Conservation (phyloP, 495 filamentous ascomycete species). For the Collariella sp. region DNA sequence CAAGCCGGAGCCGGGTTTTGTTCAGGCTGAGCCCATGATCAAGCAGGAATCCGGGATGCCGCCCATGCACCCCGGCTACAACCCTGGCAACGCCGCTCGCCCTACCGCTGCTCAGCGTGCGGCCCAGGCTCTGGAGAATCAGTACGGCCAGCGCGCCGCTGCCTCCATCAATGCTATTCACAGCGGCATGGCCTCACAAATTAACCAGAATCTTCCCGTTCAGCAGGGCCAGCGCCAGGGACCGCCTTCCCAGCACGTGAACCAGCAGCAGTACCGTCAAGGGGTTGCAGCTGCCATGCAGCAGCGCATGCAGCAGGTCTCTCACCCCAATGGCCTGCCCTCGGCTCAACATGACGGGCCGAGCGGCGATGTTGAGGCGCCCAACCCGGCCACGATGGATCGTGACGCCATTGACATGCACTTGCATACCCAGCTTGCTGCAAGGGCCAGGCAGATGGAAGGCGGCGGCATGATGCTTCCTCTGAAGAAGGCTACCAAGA, state of each 20-base stretch:
- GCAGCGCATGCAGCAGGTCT: conserved; percentile 34
- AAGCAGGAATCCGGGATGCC: conserved; percentile 31
- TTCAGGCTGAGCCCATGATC: conserved; percentile 34
- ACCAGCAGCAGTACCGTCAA: conserved; percentile 27
- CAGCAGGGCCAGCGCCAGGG: conserved; percentile 33
- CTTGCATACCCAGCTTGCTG: conserved; percentile 58
- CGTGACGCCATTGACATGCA: conserved; percentile 50
- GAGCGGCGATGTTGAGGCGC: conserved; percentile 37
- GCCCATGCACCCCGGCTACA: conserved; percentile 8
- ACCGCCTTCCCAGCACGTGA: conserved; percentile 33
- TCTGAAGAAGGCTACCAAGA: conserved; percentile 37
- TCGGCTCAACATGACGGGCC: conserved; percentile 44
- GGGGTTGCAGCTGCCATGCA: conserved; percentile 16
- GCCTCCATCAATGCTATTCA: conserved; percentile 52
- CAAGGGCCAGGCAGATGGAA: conserved; percentile 61
- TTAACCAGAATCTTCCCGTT: conserved; percentile 9
- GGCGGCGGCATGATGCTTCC: conserved; percentile 78
- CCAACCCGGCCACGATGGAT: conserved; percentile 35
- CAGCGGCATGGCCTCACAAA: conserved; percentile 19
- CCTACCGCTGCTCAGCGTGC: conserved; percentile 55
- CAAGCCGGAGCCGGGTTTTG: conserved; percentile 65
- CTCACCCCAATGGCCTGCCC: conserved; percentile 35
- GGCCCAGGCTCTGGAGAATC: conserved; percentile 54
- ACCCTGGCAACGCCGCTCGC: conserved; percentile 8
- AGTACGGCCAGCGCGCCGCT: conserved; percentile 63